phyloP scores from a whole-genome alignment of 2,329 filamentous ascomycete genomes.

The Hymenoscyphus repandus region DNA sequence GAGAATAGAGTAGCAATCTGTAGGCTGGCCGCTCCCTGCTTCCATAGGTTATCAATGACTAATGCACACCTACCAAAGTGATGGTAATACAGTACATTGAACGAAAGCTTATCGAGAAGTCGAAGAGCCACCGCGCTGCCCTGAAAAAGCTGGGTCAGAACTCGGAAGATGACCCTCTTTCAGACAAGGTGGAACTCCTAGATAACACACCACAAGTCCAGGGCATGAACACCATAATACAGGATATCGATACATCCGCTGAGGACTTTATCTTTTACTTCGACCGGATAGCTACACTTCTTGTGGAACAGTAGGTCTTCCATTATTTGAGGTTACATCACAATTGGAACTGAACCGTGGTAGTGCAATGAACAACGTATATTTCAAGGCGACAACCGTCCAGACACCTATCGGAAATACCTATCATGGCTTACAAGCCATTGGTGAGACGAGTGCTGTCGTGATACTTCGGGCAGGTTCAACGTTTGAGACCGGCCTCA shows the following conservation, averaged over 20 bases:
- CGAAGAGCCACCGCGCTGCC: conserved; percentile 72
- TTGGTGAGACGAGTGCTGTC: conserved; percentile 77
- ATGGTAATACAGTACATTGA: conserved; percentile 95
- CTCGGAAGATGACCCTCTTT: conserved; percentile 66
- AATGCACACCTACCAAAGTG: conserved; percentile 39
- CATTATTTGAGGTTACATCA: neutral
- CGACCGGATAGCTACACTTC: conserved; percentile 76
- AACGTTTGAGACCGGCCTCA: conserved; percentile 80
- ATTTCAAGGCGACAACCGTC: conserved; percentile 59
- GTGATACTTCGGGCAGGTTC: conserved; percentile 85
- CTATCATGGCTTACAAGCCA: conserved; percentile 67
- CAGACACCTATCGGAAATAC: conserved; percentile 63
- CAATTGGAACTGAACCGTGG: conserved; percentile 6
- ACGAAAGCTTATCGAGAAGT: conserved; percentile 81
- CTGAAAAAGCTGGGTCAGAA: conserved; percentile 71
- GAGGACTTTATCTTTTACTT: conserved; percentile 99
- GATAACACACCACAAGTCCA: conserved; percentile 73
- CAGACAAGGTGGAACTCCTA: conserved; percentile 68
- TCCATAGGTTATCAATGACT: neutral
- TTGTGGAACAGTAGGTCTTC: conserved; percentile 66
- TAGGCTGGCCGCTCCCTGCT: conserved; percentile 39
- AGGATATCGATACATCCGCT: conserved; percentile 68
- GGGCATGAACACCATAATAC: conserved; percentile 87
- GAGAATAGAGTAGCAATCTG: conserved; percentile 90
- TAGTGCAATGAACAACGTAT: conserved; percentile 71